Conservation (phyloP, 495 filamentous ascomycete genomes). For the Lasiosphaeriaceae sp. region DNA sequence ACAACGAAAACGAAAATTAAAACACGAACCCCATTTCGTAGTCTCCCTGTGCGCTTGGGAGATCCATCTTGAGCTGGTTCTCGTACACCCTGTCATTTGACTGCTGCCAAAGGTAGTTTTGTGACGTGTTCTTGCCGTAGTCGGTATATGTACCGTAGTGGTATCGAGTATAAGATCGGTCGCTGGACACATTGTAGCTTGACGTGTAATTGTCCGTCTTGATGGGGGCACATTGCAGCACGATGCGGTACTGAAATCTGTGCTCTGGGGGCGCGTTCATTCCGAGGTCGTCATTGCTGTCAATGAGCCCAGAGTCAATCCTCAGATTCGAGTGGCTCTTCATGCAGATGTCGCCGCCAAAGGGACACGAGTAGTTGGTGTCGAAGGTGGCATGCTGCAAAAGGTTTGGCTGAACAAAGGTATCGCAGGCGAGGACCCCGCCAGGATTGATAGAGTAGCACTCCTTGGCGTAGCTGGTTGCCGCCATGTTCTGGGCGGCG, state of each 20-base stretch:
- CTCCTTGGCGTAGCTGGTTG: background rate
- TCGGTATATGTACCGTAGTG: conserved; percentile 3
- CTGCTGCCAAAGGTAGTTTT: no score
- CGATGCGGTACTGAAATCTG: conserved; percentile 3
- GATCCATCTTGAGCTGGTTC: no score
- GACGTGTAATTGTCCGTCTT: background rate
- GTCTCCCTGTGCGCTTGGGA: no score
- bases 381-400: conserved; percentile 1
- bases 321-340: conserved; percentile 3
- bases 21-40: no score
- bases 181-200: background rate
- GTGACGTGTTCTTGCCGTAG: conserved; percentile 1
- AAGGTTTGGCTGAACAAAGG: conserved; percentile 1
- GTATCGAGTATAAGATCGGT: conserved; percentile 1
- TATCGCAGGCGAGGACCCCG: background rate
- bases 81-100: background rate
- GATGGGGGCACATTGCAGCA: conserved; percentile 14
- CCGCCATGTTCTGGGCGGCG: no score
- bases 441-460: conserved; percentile 9
- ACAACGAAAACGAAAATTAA: no score
- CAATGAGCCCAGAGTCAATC: conserved; percentile 15
- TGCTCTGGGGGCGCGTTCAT: conserved; percentile 7
- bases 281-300: conserved; percentile 17
- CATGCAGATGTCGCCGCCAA: conserved; percentile 10
- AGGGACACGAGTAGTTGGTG: conserved; percentile 14